phyloP scores from a whole-genome alignment of 306 rosid species.

The Crotalaria pallida region DNA sequence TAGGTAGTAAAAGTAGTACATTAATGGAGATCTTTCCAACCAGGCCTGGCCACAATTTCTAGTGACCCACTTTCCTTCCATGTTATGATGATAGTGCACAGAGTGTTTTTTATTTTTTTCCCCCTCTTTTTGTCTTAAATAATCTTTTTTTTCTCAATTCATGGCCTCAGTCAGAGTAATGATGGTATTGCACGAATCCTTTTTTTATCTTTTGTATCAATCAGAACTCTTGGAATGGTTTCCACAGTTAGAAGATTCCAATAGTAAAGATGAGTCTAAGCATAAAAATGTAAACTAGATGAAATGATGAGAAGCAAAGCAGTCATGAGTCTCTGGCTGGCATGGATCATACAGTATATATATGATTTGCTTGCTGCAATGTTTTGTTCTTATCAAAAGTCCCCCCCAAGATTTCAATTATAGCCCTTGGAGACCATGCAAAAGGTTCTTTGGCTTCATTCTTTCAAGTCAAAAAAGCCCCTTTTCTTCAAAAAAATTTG shows the following conservation, averaged over 20 bases:
- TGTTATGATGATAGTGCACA: conserved; percentile 37
- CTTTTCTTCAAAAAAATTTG: conserved; percentile 1
- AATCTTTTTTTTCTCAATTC: not conserved
- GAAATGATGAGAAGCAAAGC: conserved; percentile 53
- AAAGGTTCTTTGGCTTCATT: conserved; percentile 63
- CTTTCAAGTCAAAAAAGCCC: conserved; percentile 53
- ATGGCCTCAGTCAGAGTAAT: conserved; percentile 36
- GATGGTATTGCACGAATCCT: conserved; percentile 38
- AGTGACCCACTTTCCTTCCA: conserved; percentile 44
- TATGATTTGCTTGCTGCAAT: conserved; percentile 26
- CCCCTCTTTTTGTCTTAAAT: not conserved
- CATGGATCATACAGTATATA: conserved; percentile 38
- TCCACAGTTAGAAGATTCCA: conserved; percentile 72
- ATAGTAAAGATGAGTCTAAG: conserved; percentile 49
- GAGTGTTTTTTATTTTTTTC: not conserved
- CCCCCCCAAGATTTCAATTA: conserved; percentile 66
- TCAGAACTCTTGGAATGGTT: conserved; percentile 28
- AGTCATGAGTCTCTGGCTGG: conserved; percentile 69
- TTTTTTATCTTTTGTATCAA: conserved; percentile 31
- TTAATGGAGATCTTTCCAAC: conserved; percentile 36
- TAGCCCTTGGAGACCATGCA: conserved; percentile 94
- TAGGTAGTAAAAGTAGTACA: conserved; percentile 18
- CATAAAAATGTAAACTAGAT: conserved; percentile 52
- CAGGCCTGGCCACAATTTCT: conserved; percentile 37
- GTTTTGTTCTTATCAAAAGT: conserved; percentile 60